Conservation (phyloP, 2,329 filamentous ascomycete genomes). For the Chaetomiaceae sp. region DNA sequence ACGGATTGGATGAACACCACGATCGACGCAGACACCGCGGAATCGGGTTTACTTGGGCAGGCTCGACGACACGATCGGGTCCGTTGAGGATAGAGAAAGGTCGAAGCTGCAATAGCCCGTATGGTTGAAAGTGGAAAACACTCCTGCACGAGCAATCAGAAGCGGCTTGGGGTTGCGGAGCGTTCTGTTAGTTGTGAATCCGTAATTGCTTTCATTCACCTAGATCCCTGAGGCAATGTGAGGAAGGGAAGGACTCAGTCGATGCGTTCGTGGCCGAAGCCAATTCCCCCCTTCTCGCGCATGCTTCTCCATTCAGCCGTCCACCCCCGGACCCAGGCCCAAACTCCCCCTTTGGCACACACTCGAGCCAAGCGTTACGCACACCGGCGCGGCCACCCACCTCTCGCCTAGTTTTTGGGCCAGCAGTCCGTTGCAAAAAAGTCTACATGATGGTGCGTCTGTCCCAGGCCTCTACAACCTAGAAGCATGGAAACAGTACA, state of each 20-base stretch:
- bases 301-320: background rate
- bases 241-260: background rate
- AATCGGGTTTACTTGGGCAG: background rate
- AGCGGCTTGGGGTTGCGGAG: too few relatives aligned
- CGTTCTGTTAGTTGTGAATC: too few relatives aligned
- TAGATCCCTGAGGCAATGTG: too few relatives aligned
- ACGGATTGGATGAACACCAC: background rate
- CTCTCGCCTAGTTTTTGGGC: conserved; percentile 14
- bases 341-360: conserved; percentile 18
- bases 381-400: conserved; percentile 13
- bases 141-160: too few relatives aligned
- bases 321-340: conserved; percentile 12
- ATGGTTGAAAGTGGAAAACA: too few relatives aligned
- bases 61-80: too few relatives aligned
- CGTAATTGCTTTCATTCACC: too few relatives aligned
- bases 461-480: conserved; percentile 19
- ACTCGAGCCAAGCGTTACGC: conserved; percentile 22
- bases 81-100: too few relatives aligned
- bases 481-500: conserved; percentile 26
- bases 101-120: too few relatives aligned
- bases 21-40: background rate
- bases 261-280: background rate
- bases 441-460: conserved; percentile 27
- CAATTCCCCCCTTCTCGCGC: background rate
- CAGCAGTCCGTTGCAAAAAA: conserved; percentile 16